Evolutionary conservation across 202 grass and related monocot species (phyloP), one percentile per base, ranked within the genome.

Genomic region (Carex sylvatica): DNA sequence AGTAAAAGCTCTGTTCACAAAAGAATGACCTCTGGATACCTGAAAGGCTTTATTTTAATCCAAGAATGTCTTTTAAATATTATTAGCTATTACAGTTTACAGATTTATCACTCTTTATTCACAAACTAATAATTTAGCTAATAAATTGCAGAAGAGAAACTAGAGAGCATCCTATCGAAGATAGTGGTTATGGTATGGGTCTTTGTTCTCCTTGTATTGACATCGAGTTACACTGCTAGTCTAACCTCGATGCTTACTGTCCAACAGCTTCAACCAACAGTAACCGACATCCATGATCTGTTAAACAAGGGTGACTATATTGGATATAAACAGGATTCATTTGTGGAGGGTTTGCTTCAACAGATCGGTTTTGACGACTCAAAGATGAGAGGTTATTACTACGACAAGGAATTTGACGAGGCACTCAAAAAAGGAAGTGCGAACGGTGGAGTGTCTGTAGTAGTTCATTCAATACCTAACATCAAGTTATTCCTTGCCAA

Each of bases 231-330:
- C 38, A 89, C 65, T 36, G 87, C 87, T 61, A 87, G 90, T 35
- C 55, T 92, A 36, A 84, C 86, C 9, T 88, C 89, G 8, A 88
- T 88, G 81, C 67, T 88, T 68, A 91, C 89, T 0, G 74, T 72
- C 8, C 80, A 59, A 60, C 83, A 88, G 30, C 82, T 92, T 10
- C 81, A 82, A 26, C 85, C 90, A 69, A 80, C 67, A 4, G 63
- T 85, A 20, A 61, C 53, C 5, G 71, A 89, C 49, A 24, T 92
- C 19, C 44, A 85, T 49, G 70, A 92, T 47, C 83, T 92, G 28
- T 12, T 80, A 42, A 65, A 15, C 9, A 65, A 70, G 52, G 87
- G 87, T 10, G 72, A 87, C 4, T 86, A 83, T 65, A 68, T 92
- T 61, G 90, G 87, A 6, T 85, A 92, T 70, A 68, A 78, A 26